Base-by-base conservation (phyloP, 2,329 filamentous ascomycete genomes). In the Penicillium sp. region DNA sequence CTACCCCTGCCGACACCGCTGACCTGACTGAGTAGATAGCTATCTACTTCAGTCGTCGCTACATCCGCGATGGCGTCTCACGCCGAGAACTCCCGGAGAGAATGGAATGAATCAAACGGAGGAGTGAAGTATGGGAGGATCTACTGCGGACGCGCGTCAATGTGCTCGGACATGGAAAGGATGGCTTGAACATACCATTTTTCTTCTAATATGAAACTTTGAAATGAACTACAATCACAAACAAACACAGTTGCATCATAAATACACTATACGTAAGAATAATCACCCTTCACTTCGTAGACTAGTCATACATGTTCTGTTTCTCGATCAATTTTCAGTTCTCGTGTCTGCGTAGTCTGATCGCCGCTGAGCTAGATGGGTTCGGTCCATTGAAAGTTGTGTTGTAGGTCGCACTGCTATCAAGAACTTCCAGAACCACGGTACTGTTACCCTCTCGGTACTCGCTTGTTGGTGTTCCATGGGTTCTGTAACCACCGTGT, bases 311-410 rank as follows among this genome's bases (percentile, higher is more conserved):
- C n/a, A 33, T 33, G 7, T 17, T 15, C 27, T 33, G 12, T 8
- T 35, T 8, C 10, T 15, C 9, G 2, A 23, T 12, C 19, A n/a
- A 12, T 17, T 41, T 35, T 41, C 35, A 29, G 8, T 27, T 2
- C 1, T 13, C 33, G 4, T 9, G 25, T 19, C 50, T 33, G 9
- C 50, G 50, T 13, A 45, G 25, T 23, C 27, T 19, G 19, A 31
- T 8, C n/a, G 27, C 45, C n/a, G 19, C 17, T 4, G 19, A 35
- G 12, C 8, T 12, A 25, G 38, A 31, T 13, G 50, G 50, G 19
- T 52, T 52, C 15, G 50, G 50, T 9, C 50, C 50, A 6, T 52
- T 52, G 38, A 52, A 38, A 9, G 50, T 52, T 2, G 50, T 52
- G 50, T 52, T 52, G 6, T 52, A 52, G 4, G 38, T 52, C 6